Evolutionary conservation across 305 asterid genomes (phyloP).

Genomic region (Fraxinus ornus): DNA sequence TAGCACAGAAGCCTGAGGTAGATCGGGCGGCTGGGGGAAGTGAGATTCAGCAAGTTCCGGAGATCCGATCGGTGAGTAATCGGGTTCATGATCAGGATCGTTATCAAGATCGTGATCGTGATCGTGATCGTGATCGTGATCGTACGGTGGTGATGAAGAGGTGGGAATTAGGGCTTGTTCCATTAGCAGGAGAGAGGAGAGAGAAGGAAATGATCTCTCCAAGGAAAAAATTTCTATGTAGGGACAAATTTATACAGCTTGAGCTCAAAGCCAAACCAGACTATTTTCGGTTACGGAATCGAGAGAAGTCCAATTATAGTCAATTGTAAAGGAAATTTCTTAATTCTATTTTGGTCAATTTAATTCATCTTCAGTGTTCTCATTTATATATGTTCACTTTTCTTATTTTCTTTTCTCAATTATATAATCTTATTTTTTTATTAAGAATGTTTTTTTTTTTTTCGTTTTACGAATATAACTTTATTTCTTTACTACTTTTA

Average conservation of each 20-base stretch:
- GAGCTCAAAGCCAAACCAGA: not conserved
- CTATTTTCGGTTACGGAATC: not conserved
- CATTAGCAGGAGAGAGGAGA: conserved; percentile 32
- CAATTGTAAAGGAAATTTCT: not conserved
- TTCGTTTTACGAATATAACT: too few species aligned
- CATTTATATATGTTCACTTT: too few species aligned
- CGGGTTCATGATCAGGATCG: conserved; percentile 13
- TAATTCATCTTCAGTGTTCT: not conserved
- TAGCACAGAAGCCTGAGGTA: conserved; percentile 35
- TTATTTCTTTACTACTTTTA: too few species aligned
- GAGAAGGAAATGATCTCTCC: conserved; percentile 38
- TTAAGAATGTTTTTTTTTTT: too few species aligned
- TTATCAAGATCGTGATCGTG: conserved; percentile 35
- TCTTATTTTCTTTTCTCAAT: too few species aligned
- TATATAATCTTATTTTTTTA: too few species aligned
- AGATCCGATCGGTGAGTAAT: conserved; percentile 70
- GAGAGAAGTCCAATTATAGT: not conserved
- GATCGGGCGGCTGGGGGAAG: conserved; percentile 44
- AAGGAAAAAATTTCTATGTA: not conserved
- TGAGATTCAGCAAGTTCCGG: conserved; percentile 49
- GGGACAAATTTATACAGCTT: conserved; percentile 31
- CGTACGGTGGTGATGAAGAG: conserved; percentile 48
- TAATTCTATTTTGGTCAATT: not conserved
- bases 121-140: conserved; percentile 14
- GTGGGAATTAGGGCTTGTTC: conserved; percentile 39